Percentiles rank a stretch among this genome's conserved stretches.
Conservation (phyloP, 495 filamentous ascomycete genomes). For the Neurospora sp. region DNA sequence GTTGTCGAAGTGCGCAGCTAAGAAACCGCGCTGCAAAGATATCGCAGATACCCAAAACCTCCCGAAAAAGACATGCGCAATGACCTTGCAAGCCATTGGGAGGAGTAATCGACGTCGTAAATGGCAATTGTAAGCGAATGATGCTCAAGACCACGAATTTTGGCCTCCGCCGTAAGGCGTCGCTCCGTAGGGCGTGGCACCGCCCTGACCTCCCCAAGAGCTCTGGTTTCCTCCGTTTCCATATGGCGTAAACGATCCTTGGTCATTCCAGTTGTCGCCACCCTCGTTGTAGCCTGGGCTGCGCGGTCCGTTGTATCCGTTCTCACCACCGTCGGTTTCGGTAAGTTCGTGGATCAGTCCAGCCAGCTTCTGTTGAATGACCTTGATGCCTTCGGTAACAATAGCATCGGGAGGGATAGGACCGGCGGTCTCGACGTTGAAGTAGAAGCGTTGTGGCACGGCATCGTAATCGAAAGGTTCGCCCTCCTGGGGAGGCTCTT, state of each 20-base stretch:
- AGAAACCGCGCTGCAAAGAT: background rate
- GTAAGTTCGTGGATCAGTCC: constrained; percentile 66
- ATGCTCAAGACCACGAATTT: constrained; percentile 16
- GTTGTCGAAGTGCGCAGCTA: background rate
- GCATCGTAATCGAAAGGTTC: constrained; percentile 89
- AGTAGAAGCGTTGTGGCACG: constrained; percentile 73
- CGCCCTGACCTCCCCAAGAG: constrained; percentile 60
- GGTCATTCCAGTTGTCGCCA: constrained; percentile 44
- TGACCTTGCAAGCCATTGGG: background rate
- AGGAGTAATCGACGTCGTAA: background rate
- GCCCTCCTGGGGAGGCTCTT: constrained; percentile 69
- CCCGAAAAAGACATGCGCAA: background rate
- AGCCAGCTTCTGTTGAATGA: constrained; percentile 83
- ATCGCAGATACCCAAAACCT: background rate
- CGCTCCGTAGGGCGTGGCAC: constrained; percentile 51
- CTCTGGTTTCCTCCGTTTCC: constrained; percentile 47
- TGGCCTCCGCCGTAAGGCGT: constrained; percentile 23
- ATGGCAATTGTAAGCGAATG: background rate
- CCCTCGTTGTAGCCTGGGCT: constrained; percentile 54
- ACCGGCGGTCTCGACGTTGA: constrained; percentile 84
- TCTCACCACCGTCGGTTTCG: constrained; percentile 41
- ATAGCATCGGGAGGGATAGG: constrained; percentile 79
- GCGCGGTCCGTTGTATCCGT: constrained; percentile 48
- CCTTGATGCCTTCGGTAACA: constrained; percentile 78
- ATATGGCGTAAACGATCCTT: constrained; percentile 70